Base-by-base conservation (phyloP, 2,329 filamentous ascomycete genomes). In the Trichothecium roseum region DNA sequence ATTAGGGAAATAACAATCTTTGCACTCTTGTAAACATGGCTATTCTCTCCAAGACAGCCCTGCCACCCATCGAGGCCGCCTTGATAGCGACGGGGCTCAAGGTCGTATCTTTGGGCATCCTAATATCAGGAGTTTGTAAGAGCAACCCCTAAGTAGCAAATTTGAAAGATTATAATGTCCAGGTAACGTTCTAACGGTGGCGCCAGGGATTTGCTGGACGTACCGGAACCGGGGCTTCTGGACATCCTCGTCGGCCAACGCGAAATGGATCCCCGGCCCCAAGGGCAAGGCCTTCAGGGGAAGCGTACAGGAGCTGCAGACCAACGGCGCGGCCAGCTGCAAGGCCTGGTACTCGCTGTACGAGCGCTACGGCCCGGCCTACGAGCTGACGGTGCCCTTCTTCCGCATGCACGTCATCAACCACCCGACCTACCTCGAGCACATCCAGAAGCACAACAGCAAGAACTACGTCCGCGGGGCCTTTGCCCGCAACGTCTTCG, bases 401-500 rank as follows among this genome's bases (percentile, higher is more conserved):
- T 31, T 31, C 29, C 29, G 29, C 29, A n/a, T 31, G n/a, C 29
- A 31, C 16, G 29, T 31, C 10, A 31, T 31, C 8, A 31, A 31
- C 15, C 29, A 31, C 29, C 29, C 29, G n/a, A 10, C 10, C 6
- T 31, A 31, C 18, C 29, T 31, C 29, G 29, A 31, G 15, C 29
- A 31, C 15, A 31, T 31, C 15, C 29, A 31, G 29, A 31, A 31
- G 29, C n/a, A n/a, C 5, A 31, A 31, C 7, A 13, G 15, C 8
- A 31, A 31, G 29, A 31, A 31, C 29, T 31, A 31, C 16, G 16
- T 31, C 12, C 29, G 29, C 10, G 29, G 29, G 2, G 15, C 12
- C 5, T 31, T 31, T 16, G 18, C 12, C 5, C 29, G 29, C n/a
- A 31, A 31, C 16, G 29, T 31, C 12, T 31, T 31, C 16, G 29